These are phyloP conservation scores for Leccinum broughii DNA, from an alignment of 768 basidiomycete genomes.

Conservation along the genomic window DNA sequence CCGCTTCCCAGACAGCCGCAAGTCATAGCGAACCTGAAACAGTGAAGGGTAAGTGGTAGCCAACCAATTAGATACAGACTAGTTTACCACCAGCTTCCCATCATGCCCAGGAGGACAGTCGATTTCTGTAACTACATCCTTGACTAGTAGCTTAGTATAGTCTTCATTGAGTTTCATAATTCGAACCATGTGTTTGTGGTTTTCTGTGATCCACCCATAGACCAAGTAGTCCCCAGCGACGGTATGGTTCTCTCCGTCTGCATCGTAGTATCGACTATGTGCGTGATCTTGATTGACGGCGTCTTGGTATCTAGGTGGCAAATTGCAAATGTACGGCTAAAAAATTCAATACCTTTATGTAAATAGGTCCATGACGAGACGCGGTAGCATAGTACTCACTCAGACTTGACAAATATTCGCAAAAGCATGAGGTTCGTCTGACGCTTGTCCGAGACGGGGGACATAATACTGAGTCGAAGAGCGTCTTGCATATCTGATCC, in stretches of 20 bases:
- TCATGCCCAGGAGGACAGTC: constrained; percentile 31
- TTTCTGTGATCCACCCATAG: constrained; percentile 32
- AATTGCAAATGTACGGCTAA: constrained; percentile 27
- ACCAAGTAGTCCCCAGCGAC: constrained; percentile 26
- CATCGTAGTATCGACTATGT: constrained; percentile 23
- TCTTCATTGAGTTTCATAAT: constrained; percentile 31
- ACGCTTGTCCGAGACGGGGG: constrained; percentile 26
- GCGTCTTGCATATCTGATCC: constrained; percentile 27
- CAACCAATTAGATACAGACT: not conserved
- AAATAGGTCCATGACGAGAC: not conserved
- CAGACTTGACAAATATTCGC: constrained; percentile 28
- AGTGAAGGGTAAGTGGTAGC: not conserved
- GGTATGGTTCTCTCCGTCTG: constrained; percentile 26
- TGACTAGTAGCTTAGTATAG: constrained; percentile 18
- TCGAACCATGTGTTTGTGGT: constrained; percentile 30
- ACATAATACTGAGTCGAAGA: constrained; percentile 26
- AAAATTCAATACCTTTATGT: not conserved
- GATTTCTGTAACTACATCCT: constrained; percentile 26
- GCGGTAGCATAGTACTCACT: constrained; percentile 14
- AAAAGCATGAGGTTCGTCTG: constrained; percentile 30
- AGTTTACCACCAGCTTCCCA: constrained; percentile 27
- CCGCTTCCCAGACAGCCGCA: constrained; percentile 27
- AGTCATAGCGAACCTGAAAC: constrained; percentile 28
- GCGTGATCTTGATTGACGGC: constrained; percentile 27
- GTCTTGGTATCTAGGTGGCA: constrained; percentile 26